These are phyloP conservation scores for Talaromyces verruculosus DNA, from an alignment of 2,329 filamentous ascomycete genomes.

Conservation along the genomic window DNA sequence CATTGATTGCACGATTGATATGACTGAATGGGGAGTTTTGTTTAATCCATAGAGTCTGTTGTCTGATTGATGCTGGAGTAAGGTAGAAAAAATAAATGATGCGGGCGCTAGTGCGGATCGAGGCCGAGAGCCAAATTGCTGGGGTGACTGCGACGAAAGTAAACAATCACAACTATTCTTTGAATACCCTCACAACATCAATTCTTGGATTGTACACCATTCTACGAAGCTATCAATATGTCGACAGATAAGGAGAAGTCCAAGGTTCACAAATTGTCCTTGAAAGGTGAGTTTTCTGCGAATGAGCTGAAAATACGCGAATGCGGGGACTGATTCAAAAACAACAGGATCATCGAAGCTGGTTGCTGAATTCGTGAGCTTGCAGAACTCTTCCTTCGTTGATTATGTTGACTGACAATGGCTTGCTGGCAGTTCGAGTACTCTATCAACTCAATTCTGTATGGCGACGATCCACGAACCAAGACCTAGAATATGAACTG, in stretches of 20 bases:
- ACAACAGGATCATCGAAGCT: slow-evolving; percentile 70
- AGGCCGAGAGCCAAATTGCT: slow-evolving; percentile 10
- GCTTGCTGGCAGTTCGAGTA: slow-evolving; percentile 70
- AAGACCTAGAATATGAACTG: slow-evolving; percentile 13
- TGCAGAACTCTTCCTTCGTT: slow-evolving; percentile 21
- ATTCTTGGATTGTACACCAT: background rate
- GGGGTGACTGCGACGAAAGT: background rate
- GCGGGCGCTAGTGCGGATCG: slow-evolving; percentile 10
- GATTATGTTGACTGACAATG: slow-evolving; percentile 39
- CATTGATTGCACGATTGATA: slow-evolving; percentile 25
- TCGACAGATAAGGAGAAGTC: slow-evolving; percentile 64
- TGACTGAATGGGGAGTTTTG: background rate
- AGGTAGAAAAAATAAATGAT: background rate
- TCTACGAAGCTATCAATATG: slow-evolving; percentile 31
- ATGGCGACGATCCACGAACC: slow-evolving; percentile 35
- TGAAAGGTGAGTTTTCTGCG: slow-evolving; percentile 38
- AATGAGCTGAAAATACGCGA: slow-evolving; percentile 5
- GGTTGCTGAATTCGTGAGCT: slow-evolving; percentile 86
- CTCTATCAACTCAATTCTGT: slow-evolving; percentile 96
- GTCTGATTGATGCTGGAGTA: background rate
- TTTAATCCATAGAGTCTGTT: background rate
- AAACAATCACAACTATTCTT: slow-evolving; percentile 23
- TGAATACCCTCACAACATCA: background rate
- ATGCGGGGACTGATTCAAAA: slow-evolving; percentile 31
- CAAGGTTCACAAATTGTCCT: slow-evolving; percentile 90